These are phyloP conservation scores for Auriscalpium orientale DNA, from an alignment of 768 basidiomycete species.

Conservation along the genomic window DNA sequence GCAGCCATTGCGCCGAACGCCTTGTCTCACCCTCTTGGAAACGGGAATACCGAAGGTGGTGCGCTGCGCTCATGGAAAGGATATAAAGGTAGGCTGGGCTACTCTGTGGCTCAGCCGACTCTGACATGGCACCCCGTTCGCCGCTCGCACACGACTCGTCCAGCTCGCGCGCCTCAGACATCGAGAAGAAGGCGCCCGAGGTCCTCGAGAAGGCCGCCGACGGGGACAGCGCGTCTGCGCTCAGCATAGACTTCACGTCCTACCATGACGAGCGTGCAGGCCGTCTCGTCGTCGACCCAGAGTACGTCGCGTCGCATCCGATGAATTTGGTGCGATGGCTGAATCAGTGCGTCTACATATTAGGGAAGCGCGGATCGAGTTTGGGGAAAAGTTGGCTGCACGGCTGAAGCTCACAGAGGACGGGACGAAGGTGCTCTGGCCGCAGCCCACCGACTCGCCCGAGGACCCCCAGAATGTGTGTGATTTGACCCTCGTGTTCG, in stretches of 20 bases:
- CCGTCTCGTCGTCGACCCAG: conserved; percentile 53
- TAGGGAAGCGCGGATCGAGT: conserved; percentile 57
- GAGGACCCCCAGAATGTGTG: conserved; percentile 59
- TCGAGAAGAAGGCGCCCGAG: background rate
- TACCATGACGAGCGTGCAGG: conserved; percentile 53
- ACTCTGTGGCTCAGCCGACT: too few relatives aligned
- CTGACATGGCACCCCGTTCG: too few relatives aligned
- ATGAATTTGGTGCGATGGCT: background rate
- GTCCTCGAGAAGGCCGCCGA: background rate
- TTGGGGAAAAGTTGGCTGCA: conserved; percentile 47
- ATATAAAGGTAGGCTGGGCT: too few relatives aligned
- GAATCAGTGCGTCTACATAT: background rate
- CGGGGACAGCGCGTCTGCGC: background rate
- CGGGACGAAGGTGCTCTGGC: conserved; percentile 59
- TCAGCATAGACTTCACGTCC: conserved; percentile 25
- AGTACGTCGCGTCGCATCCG: conserved; percentile 28
- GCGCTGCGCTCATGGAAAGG: too few relatives aligned
- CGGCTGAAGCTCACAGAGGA: conserved; percentile 49
- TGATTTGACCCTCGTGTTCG: background rate
- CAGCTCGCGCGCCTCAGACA: background rate
- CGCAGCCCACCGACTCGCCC: conserved; percentile 55
- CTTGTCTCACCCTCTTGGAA: too few relatives aligned
- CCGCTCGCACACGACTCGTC: too few relatives aligned
- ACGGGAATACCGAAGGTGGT: too few relatives aligned
- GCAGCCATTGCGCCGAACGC: too few relatives aligned